Evolutionary conservation across 306 rosid species (phyloP).

Genomic region (Lupinus albus): DNA sequence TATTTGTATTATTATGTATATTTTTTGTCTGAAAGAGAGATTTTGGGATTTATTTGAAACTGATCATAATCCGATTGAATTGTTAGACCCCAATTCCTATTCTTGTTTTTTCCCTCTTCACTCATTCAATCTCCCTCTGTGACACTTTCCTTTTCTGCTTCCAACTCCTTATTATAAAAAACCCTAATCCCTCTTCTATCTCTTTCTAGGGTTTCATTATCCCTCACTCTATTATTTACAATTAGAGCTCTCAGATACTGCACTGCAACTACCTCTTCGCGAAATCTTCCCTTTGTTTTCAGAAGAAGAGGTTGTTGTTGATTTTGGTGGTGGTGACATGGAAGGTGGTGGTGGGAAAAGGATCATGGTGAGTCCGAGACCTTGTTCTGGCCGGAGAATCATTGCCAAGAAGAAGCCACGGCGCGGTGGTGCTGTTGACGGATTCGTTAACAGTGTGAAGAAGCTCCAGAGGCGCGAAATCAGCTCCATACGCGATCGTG

Average conservation of each 20-base stretch:
- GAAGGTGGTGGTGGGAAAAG: constrained; percentile 62
- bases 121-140: background rate
- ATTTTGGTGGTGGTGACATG: constrained; percentile 37
- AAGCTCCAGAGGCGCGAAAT: constrained; percentile 70
- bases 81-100: background rate
- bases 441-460: constrained; percentile 64
- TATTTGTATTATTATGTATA: too few relatives aligned
- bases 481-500: constrained; percentile 64
- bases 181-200: background rate
- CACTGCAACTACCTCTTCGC: constrained; percentile 1
- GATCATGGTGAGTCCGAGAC: constrained; percentile 64
- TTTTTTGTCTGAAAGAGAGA: background rate
- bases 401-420: constrained; percentile 60
- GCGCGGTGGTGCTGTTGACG: constrained; percentile 49
- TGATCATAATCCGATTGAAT: constrained; percentile 28
- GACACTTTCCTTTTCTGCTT: background rate
- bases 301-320: background rate
- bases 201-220: constrained; percentile 39
- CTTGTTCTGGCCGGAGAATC: constrained; percentile 59
- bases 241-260: background rate
- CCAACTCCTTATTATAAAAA: background rate
- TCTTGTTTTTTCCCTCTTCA: background rate
- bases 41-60: constrained; percentile 41
- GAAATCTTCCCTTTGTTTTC: background rate
- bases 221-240: background rate